Evolutionary conservation across 306 rosid species (phyloP).

Genomic region (Vigna hirtella): DNA sequence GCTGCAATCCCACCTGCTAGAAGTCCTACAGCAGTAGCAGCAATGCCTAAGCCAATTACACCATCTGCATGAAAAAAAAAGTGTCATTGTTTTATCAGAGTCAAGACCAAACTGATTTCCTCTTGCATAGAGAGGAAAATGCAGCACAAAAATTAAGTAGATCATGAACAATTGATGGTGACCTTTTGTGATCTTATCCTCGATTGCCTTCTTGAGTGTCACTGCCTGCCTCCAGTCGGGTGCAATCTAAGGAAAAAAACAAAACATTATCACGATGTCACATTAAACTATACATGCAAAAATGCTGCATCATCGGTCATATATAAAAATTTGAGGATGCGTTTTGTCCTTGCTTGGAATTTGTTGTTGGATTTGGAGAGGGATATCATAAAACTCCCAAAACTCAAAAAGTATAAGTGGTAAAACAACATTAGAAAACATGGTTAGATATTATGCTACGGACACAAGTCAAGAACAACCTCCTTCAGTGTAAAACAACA

Average conservation of each 20-base stretch:
- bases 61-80: constrained; percentile 72
- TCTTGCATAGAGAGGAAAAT: constrained; percentile 3
- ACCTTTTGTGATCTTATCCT: constrained; percentile 84
- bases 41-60: constrained; percentile 84
- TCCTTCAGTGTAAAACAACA: background rate
- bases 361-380: background rate
- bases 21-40: constrained; percentile 86
- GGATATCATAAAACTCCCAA: background rate
- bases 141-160: background rate
- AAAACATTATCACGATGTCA: constrained; percentile 19
- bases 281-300: background rate
- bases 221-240: constrained; percentile 96
- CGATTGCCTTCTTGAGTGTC: constrained; percentile 67
- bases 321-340: background rate
- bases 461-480: background rate
- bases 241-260: constrained; percentile 66
- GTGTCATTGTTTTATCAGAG: constrained; percentile 41
- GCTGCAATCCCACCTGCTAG: constrained; percentile 86
- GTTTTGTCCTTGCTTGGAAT: constrained; percentile 6
- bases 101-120: constrained; percentile 13
- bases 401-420: background rate
- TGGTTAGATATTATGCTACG: background rate
- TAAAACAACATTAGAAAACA: constrained; percentile 10
- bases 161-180: constrained; percentile 1
- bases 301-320: background rate